Base-by-base conservation (phyloP, 169 alveolate species). In the Plasmodium coatneyi region DNA sequence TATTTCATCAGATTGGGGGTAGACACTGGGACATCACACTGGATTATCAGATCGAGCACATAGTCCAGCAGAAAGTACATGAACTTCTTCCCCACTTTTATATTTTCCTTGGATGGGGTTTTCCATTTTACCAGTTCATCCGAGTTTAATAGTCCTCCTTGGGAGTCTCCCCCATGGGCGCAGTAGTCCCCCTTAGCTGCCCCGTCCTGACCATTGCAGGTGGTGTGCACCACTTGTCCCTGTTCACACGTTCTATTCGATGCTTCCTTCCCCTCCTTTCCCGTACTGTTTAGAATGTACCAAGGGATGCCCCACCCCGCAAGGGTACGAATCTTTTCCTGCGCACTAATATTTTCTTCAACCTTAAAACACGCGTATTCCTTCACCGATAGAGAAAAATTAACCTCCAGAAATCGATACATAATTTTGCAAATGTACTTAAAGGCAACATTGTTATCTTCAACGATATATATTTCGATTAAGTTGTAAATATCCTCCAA, bases 391-490 rank as follows among this genome's bases (percentile, higher is more conserved):
- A 87, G 32, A 25, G 76, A 39, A 79, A 87, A 87, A 19, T 79
- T 78, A 43, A 78, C 5, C 32, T 87, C 93, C 71, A 87, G 71
- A 56, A 87, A 87, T 87, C 89, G 54, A 32, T 79, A 78, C 82
- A 87, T 79, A 87, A 87, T 87, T 87, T 87, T 87, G 39, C 93
- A 87, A 60, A 87, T 46, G 66, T 87, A 87, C 71, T 87, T 87
- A 49, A 87, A 87, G 32, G 82, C 41, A 25, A 72, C 32, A 41
- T 41, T 87, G 71, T 79, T 87, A 32, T 87, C 89, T 60, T 87
- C 93, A 30, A 87, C 28, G 71, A 87, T 76, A 34, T 87, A 87
- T 87, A 87, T 87, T 87, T 87, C 82, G 30, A 87, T 60, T 79
- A 87, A 43, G 5, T 87, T 54, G 71, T 87, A 87, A 22, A 87